Conservation (phyloP, 768 basidiomycete genomes). For the Phlebiopsis gigantea region DNA sequence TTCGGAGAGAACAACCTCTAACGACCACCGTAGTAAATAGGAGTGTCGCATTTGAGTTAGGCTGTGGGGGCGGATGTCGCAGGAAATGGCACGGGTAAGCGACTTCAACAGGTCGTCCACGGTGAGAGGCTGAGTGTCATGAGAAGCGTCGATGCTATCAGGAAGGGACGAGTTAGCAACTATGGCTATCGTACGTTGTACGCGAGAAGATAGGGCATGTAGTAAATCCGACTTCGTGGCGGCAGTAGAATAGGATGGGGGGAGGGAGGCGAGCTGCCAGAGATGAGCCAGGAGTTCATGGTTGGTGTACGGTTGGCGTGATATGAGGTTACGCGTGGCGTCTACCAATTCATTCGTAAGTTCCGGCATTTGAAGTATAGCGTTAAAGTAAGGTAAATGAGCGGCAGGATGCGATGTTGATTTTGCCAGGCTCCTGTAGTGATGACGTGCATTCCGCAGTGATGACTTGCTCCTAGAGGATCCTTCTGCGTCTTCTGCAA, state of each 20-base stretch:
- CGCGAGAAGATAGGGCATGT: not conserved
- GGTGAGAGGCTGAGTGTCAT: not conserved
- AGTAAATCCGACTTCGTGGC: not conserved
- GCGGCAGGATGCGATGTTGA: slow-evolving; percentile 35
- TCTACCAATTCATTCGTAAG: slow-evolving; percentile 18
- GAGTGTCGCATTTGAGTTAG: not conserved
- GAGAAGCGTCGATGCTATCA: not conserved
- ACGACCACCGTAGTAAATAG: not conserved
- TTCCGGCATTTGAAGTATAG: slow-evolving; percentile 30
- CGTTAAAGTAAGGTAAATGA: slow-evolving; percentile 42
- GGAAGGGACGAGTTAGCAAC: not conserved
- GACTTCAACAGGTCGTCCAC: not conserved
- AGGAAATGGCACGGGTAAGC: not conserved
- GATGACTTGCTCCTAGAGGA: too few relatives aligned
- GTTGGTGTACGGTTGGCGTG: not conserved
- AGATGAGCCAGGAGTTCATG: slow-evolving; percentile 2
- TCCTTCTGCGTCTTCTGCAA: too few relatives aligned
- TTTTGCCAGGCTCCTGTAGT: slow-evolving; percentile 37
- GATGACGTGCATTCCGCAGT: slow-evolving; percentile 34
- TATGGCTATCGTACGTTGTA: not conserved
- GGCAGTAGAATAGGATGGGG: not conserved
- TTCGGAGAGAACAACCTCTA: not conserved
- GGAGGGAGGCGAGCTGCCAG: slow-evolving; percentile 5
- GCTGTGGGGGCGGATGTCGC: not conserved
- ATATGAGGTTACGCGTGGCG: not conserved